Base-by-base conservation (phyloP, 257 asterid genomes). In the Nicotiana sylvestris region DNA sequence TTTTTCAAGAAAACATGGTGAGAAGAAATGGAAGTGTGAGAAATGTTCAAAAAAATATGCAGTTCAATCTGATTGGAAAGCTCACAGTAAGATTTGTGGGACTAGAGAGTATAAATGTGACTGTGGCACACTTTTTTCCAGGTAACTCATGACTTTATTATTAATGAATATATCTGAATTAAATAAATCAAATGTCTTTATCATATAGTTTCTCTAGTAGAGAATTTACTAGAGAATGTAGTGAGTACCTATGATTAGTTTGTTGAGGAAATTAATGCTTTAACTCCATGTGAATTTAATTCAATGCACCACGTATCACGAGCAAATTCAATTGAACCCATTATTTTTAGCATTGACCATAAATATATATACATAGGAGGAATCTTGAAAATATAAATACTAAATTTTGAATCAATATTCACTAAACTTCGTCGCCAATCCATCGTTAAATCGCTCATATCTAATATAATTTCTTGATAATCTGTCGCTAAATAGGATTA, bases 31-130 rank as follows among this genome's bases (percentile, higher is more conserved):
- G 97, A 95, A 95, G 86, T 95, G 98, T 56, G 98, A 93, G 11
- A 95, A 95, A 15, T 95, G 99, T 55, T 90, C 98, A 4, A 95
- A 95, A 83, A 93, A 93, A 64, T 95, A 95, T 77, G 99, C 98
- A 4, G 99, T 95, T 13, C 98, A 92, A 72, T 95, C 99, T 3
- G 99, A 95, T 74, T 93, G 99, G 99, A 95, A 95, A 88, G 99
- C 99, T 80, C 98, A 93, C 86, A 82, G 87, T 83, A 95, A 95
- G 94, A 95, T 93, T 87, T 95, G 99, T 81, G 99, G 99, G 9
- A 95, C 99, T 6, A 82, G 98, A 35, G 98, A 95, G 90, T 95
- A 91, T 81, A 95, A 93, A 87, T 95, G 99, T 58, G 99, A 93
- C 82, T 95, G 99, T 81, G 99, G 99, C 39, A 95, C 97, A 16